Conservation (phyloP, 345 rosid species). For the Angophora floribunda region DNA sequence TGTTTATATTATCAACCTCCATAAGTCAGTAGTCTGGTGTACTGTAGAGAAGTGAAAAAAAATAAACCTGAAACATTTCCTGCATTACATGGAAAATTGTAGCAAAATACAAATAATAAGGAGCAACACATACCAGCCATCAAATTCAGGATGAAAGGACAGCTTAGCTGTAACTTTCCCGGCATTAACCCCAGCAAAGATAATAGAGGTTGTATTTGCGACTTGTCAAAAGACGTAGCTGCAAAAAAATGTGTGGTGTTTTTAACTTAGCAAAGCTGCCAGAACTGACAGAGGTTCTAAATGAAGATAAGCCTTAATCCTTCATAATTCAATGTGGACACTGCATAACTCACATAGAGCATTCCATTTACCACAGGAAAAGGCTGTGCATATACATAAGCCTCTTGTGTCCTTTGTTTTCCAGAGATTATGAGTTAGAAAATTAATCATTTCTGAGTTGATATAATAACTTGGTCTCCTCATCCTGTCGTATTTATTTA, state of each 20-base stretch:
- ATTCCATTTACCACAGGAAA: background rate
- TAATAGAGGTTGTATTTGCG: slow-evolving; percentile 42
- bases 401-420: background rate
- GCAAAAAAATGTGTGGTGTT: slow-evolving; percentile 2
- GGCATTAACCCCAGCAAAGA: slow-evolving; percentile 50
- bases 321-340: background rate
- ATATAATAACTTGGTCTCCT: background rate
- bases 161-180: slow-evolving; percentile 8
- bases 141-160: slow-evolving; percentile 22
- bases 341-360: background rate
- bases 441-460: background rate
- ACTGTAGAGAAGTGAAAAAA: background rate
- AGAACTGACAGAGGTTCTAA: background rate
- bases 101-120: background rate
- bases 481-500: background rate
- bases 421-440: background rate
- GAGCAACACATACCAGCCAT: slow-evolving; percentile 38
- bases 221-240: slow-evolving; percentile 68
- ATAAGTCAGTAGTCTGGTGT: background rate
- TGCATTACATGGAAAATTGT: background rate
- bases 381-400: background rate
- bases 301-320: background rate
- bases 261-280: background rate
- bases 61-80: background rate
- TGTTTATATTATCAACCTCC: background rate